A percentile compares a stretch with the other conserved stretches of the same genome.
Conservation (phyloP, 805 yeast genomes). For the Isabelozyma rhagii region DNA sequence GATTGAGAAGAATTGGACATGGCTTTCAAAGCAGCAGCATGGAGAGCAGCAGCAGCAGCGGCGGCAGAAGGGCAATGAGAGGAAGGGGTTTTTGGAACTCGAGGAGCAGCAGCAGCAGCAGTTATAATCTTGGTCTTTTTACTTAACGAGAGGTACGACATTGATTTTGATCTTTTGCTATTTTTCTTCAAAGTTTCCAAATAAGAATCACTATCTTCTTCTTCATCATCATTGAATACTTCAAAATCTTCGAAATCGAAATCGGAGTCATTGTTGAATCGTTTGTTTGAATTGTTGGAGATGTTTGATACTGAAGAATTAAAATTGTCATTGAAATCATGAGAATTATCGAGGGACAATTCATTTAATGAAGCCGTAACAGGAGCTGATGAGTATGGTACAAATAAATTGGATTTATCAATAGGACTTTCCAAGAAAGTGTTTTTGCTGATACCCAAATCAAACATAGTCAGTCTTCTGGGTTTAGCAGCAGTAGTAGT, state of each 20-base stretch:
- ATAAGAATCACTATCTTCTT: conserved; percentile 32
- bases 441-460: conserved; percentile 43
- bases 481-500: conserved; percentile 40
- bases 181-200: conserved; percentile 40
- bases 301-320: conserved; percentile 1
- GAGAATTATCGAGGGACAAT: conserved; percentile 5
- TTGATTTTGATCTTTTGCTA: conserved; percentile 62
- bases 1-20: conserved; percentile 35
- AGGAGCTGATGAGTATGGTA: conserved; percentile 75
- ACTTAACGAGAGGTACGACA: conserved; percentile 50
- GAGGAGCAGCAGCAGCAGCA: conserved; percentile 82
- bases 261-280: conserved; percentile 29
- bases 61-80: conserved; percentile 62
- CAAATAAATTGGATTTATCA: conserved; percentile 44
- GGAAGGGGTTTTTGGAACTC: conserved; percentile 62
- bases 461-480: conserved; percentile 53
- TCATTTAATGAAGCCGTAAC: conserved; percentile 64
- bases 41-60: conserved; percentile 72
- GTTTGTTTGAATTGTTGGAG: background rate
- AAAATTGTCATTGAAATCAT: conserved; percentile 1
- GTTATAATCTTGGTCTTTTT: conserved; percentile 55
- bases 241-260: conserved; percentile 49
- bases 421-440: conserved; percentile 37
- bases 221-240: conserved; percentile 43
- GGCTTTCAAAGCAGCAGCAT: conserved; percentile 61